Evolutionary conservation across 2,329 filamentous ascomycete species (phyloP).

Genomic region (Ascomycota sp.): DNA sequence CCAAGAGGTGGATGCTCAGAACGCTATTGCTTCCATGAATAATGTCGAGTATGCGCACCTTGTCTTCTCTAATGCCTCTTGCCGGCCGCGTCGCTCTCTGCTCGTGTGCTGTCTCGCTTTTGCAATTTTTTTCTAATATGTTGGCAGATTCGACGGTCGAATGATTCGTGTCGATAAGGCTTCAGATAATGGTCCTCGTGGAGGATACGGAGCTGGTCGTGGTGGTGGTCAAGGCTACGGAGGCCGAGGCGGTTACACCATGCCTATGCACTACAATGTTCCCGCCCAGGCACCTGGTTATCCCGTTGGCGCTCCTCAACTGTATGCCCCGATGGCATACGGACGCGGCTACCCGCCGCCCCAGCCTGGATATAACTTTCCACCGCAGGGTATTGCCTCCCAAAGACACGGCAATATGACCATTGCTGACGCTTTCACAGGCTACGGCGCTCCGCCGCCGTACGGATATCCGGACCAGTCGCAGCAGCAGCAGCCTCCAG

Average conservation of each 20-base stretch:
- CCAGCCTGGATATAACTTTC: slow-evolving; percentile 15
- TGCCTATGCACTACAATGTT: slow-evolving; percentile 16
- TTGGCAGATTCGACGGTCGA: slow-evolving; percentile 68
- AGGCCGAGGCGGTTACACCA: slow-evolving; percentile 24
- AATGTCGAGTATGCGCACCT: slow-evolving; percentile 56
- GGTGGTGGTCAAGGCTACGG: slow-evolving; percentile 20
- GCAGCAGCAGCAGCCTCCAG: slow-evolving; percentile 5
- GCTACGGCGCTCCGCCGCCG: slow-evolving; percentile 15
- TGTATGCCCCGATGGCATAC: slow-evolving; percentile 17
- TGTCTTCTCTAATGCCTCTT: slow-evolving; percentile 6
- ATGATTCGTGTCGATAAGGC: slow-evolving; percentile 91
- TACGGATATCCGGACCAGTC: slow-evolving; percentile 21
- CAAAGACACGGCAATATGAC: not conserved
- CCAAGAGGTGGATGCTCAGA: slow-evolving; percentile 54
- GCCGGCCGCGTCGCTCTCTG: not conserved
- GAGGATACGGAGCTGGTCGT: slow-evolving; percentile 14
- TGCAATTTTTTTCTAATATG: not conserved
- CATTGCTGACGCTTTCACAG: slow-evolving; percentile 7
- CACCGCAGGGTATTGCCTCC: slow-evolving; percentile 18
- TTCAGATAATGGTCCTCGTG: slow-evolving; percentile 52
- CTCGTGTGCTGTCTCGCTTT: slow-evolving; percentile 2
- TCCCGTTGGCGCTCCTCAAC: slow-evolving; percentile 12
- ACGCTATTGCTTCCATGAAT: slow-evolving; percentile 63
- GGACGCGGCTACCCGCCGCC: slow-evolving; percentile 17
- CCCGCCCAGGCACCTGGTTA: slow-evolving; percentile 18